Conservation (phyloP, 1,284 basidiomycete species). For the Pyrrhoderma noxium region DNA sequence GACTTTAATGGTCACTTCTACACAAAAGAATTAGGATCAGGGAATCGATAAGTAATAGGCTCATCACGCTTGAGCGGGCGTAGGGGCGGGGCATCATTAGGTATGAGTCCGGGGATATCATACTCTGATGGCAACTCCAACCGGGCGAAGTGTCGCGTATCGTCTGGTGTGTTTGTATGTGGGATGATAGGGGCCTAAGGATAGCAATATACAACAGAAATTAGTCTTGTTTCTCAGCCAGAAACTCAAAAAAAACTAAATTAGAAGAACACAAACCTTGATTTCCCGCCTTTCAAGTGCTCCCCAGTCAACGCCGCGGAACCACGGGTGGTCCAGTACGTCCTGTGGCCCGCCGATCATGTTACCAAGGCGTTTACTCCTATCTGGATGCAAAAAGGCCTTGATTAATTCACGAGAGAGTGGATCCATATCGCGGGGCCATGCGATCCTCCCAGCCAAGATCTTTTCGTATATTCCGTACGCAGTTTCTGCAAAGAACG, state of each 20-base stretch:
- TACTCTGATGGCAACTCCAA: slow-evolving; percentile 65
- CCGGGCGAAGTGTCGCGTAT: slow-evolving; percentile 75
- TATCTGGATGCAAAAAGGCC: slow-evolving; percentile 90
- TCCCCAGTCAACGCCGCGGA: slow-evolving; percentile 89
- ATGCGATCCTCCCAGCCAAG: slow-evolving; percentile 85
- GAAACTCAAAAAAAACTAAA: slow-evolving; percentile 30
- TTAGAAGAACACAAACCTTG: slow-evolving; percentile 33
- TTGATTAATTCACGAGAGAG: slow-evolving; percentile 70
- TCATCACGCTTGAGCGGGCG: slow-evolving; percentile 56
- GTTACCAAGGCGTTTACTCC: slow-evolving; percentile 88
- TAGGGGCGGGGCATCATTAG: slow-evolving; percentile 48
- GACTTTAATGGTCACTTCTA: too few species aligned
- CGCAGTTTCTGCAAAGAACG: slow-evolving; percentile 91
- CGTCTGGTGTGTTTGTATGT: slow-evolving; percentile 66
- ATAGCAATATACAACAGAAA: slow-evolving; percentile 19
- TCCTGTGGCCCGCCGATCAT: slow-evolving; percentile 90
- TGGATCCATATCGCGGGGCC: slow-evolving; percentile 78
- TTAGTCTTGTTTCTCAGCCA: slow-evolving; percentile 30
- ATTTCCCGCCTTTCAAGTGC: slow-evolving; percentile 74
- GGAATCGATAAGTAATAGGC: slow-evolving; percentile 51
- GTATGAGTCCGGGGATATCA: slow-evolving; percentile 69
- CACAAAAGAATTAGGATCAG: background rate
- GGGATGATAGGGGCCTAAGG: slow-evolving; percentile 74
- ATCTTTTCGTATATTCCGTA: slow-evolving; percentile 95
- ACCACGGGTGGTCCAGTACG: slow-evolving; percentile 92